Conservation (phyloP, 257 asterid genomes). For the Lithospermum erythrorhizon region DNA sequence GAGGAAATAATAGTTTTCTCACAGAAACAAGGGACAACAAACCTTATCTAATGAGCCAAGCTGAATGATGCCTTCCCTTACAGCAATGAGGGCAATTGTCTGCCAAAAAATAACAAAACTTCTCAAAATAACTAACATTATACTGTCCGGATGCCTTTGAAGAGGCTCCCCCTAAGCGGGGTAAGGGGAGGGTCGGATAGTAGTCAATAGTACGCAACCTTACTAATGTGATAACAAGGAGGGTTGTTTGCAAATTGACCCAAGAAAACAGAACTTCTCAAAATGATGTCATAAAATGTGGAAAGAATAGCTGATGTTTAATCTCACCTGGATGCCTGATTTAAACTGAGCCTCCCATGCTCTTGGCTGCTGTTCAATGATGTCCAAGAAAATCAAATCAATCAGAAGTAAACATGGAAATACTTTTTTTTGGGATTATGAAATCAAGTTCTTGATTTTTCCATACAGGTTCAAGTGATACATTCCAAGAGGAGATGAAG, state of each 20-base stretch:
- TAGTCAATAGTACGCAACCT: no score
- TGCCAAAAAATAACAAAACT: slow-evolving; percentile 21
- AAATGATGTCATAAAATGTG: not conserved
- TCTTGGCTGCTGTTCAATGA: slow-evolving; percentile 51
- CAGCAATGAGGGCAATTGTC: slow-evolving; percentile 69
- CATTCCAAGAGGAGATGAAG: slow-evolving; percentile 59
- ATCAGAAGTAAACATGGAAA: not conserved
- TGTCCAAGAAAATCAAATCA: slow-evolving; percentile 7
- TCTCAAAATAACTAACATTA: not conserved
- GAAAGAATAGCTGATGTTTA: not conserved
- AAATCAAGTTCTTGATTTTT: slow-evolving; percentile 1
- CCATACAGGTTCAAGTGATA: slow-evolving; percentile 56
- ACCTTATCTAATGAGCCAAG: slow-evolving; percentile 80
- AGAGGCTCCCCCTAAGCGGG: no score
- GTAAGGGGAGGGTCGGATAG: no score
- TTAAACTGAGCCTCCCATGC: slow-evolving; percentile 80
- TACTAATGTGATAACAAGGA: no score
- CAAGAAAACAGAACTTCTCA: slow-evolving; percentile 4
- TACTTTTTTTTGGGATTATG: not conserved
- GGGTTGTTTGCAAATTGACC: slow-evolving; percentile 61
- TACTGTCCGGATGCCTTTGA: no score
- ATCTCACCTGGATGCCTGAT: slow-evolving; percentile 72
- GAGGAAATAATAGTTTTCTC: not conserved
- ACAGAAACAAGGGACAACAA: not conserved
- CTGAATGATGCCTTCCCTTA: slow-evolving; percentile 69